Evolutionary conservation across 768 basidiomycete genomes (phyloP).

Genomic region (Boletus coccyginus): DNA sequence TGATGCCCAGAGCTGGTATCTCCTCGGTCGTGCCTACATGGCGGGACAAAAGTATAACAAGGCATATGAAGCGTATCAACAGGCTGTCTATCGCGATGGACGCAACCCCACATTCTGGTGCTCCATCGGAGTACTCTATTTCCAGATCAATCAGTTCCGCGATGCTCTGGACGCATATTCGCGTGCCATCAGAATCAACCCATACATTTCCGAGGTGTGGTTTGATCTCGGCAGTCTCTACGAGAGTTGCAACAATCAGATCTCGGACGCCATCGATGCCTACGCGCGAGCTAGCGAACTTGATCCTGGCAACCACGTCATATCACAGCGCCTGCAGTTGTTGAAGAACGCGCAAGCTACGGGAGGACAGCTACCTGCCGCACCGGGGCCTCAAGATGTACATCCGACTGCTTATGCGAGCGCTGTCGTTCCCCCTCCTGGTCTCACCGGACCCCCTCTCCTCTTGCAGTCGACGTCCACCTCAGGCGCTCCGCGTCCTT

Average conservation of each 20-base stretch:
- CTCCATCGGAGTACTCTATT: slow-evolving; percentile 97
- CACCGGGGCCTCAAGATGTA: slow-evolving; percentile 92
- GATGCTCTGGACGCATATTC: slow-evolving; percentile 99
- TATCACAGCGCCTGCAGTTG: slow-evolving; percentile 76
- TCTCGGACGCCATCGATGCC: slow-evolving; percentile 97
- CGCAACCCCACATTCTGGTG: slow-evolving; percentile 99
- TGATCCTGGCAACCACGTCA: slow-evolving; percentile 80
- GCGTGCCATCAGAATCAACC: slow-evolving; percentile 97
- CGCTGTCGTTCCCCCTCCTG: slow-evolving; percentile 67
- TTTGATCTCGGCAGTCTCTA: slow-evolving; percentile 97
- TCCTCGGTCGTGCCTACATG: slow-evolving; percentile 98
- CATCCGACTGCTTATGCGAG: slow-evolving; percentile 94
- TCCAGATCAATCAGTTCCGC: slow-evolving; percentile 99
- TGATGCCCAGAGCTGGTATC: slow-evolving; percentile 98
- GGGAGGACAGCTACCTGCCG: slow-evolving; percentile 74
- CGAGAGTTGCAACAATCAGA: slow-evolving; percentile 98
- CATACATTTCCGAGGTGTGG: slow-evolving; percentile 80
- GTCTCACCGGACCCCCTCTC: slow-evolving; percentile 65
- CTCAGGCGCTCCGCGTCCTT: slow-evolving; percentile 32
- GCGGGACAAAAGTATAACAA: slow-evolving; percentile 98
- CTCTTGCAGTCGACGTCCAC: slow-evolving; percentile 48
- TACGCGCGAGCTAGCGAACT: slow-evolving; percentile 94
- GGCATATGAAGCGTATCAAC: slow-evolving; percentile 98
- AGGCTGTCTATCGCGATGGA: slow-evolving; percentile 98
- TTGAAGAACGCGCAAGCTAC: slow-evolving; percentile 77